Base-by-base conservation (phyloP, 2,329 filamentous ascomycete genomes). In the Fusarium sp. region DNA sequence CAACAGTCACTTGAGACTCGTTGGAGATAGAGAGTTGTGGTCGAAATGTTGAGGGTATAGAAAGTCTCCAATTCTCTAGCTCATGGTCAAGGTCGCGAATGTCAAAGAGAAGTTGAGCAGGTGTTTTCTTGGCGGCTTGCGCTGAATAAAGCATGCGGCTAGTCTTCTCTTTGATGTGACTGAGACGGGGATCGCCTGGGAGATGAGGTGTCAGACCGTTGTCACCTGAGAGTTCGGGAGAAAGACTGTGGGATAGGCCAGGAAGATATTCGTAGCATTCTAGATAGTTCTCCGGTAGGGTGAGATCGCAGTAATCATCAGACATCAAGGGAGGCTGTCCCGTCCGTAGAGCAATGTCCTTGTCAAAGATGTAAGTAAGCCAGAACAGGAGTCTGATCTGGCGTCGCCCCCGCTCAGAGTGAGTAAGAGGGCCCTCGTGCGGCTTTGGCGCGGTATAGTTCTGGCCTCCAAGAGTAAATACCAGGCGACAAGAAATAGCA, bases 1-100 rank as follows among this genome's bases (percentile, higher is more conserved):
- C 28, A 6, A 78, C 74, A 10, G 79, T 71, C 1, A 78, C 78
- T 18, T 60, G 61, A 9, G 68, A 66, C 8, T 70, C 70, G 2
- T 65, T 27, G 2, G 60, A 59, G 10, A 84, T 80, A 0, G 84
- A 83, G 11, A 89, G 74, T 1, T 79, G 81, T 1, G 87, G 87
- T 4, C 86, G 79, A 58, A 80, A 83, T 9, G 78, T 68, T 1
- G 72, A 69, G 0, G 84, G 83, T 0, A 89, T 72, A 0, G 85
- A 85, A 3, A 82, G 68, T 1, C 87, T 80, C 87, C 87, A 89
- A 14, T 74, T 74, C 48, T 89, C 87, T 1, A 89, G 77, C 30
- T 88, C 85, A 23, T 86, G 84, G 60, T 89, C 87, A 0, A 89
- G 77, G 72, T 87, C 83, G 8, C 87, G 82, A 14, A 89, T 88